A percentile compares a stretch with the other conserved stretches of the same genome.
These are phyloP conservation scores for Wickerhamiella kurtzmanii DNA, from an alignment of 805 yeast genomes.

Conservation along the genomic window DNA sequence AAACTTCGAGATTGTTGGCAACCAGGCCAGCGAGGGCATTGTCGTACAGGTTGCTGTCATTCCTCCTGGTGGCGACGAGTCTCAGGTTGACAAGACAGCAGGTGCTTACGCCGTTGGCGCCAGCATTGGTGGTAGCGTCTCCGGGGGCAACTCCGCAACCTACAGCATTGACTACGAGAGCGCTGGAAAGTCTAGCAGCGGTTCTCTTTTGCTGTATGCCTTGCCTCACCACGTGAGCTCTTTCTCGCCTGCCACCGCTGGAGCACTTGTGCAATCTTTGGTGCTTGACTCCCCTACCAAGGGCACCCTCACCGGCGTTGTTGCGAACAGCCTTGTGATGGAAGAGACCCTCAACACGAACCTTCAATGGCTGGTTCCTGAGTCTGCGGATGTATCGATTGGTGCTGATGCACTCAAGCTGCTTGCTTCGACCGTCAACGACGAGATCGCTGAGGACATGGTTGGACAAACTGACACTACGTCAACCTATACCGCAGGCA, in stretches of 20 bases:
- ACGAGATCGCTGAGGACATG: conserved; percentile 44
- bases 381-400: conserved; percentile 26
- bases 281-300: conserved; percentile 37
- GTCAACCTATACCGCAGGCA: conserved; percentile 87
- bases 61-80: conserved; percentile 28
- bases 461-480: conserved; percentile 48
- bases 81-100: conserved; percentile 47
- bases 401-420: conserved; percentile 28
- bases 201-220: conserved; percentile 39
- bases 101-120: conserved; percentile 51
- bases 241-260: conserved; percentile 26
- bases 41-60: conserved; percentile 41
- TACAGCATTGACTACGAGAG: conserved; percentile 39
- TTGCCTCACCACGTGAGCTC: conserved; percentile 51
- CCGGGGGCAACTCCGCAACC: conserved; percentile 33
- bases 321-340: conserved; percentile 24
- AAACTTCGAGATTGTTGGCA: conserved; percentile 28
- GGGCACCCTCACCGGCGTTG: conserved; percentile 29
- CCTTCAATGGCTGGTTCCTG: conserved; percentile 48
- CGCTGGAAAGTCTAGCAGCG: conserved; percentile 35
- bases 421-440: conserved; percentile 36
- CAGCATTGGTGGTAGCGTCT: conserved; percentile 32
- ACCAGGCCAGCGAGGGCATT: conserved; percentile 26
- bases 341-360: conserved; percentile 30
- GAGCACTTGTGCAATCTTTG: conserved; percentile 19